Conservation (phyloP, 2,329 filamentous ascomycete genomes). For the Phialemoniopsis sp. region DNA sequence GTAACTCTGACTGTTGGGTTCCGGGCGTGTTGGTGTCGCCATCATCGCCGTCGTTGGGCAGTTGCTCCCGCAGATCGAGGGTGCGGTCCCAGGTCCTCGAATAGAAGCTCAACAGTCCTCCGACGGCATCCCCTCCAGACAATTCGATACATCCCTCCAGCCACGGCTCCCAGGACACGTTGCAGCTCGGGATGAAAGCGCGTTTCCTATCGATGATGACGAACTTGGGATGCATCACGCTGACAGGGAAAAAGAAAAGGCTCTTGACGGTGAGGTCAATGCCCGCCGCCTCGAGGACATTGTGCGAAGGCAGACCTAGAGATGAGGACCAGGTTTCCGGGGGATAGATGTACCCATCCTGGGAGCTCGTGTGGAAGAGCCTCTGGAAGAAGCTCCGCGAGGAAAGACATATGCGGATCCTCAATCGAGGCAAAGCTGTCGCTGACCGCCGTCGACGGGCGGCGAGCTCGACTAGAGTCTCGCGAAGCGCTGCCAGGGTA, state of each 20-base stretch:
- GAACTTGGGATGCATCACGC: slow-evolving; percentile 87
- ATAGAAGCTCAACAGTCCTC: slow-evolving; percentile 64
- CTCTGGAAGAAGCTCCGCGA: slow-evolving; percentile 71
- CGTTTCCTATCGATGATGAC: slow-evolving; percentile 64
- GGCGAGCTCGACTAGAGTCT: slow-evolving; percentile 58
- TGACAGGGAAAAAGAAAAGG: slow-evolving; percentile 74
- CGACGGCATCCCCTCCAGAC: slow-evolving; percentile 52
- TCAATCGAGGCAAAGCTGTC: slow-evolving; percentile 30
- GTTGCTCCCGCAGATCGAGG: neutral
- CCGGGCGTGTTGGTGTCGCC: slow-evolving; percentile 3
- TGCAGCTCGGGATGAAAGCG: slow-evolving; percentile 74
- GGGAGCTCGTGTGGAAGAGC: slow-evolving; percentile 64
- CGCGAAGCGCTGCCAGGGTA: slow-evolving; percentile 52
- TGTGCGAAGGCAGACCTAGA: slow-evolving; percentile 59
- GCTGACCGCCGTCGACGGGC: slow-evolving; percentile 7
- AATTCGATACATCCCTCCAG: slow-evolving; percentile 73
- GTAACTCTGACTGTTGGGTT: slow-evolving; percentile 14
- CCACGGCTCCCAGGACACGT: slow-evolving; percentile 86
- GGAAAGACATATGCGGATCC: slow-evolving; percentile 73
- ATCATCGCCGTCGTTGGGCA: neutral
- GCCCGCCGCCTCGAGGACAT: slow-evolving; percentile 46
- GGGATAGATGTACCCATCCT: slow-evolving; percentile 57
- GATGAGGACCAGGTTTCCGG: slow-evolving; percentile 52
- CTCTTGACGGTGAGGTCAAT: slow-evolving; percentile 71
- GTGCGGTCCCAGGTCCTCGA: slow-evolving; percentile 58